Conservation (phyloP, 2,329 filamentous ascomycete genomes). For the Fusarium luffae region DNA sequence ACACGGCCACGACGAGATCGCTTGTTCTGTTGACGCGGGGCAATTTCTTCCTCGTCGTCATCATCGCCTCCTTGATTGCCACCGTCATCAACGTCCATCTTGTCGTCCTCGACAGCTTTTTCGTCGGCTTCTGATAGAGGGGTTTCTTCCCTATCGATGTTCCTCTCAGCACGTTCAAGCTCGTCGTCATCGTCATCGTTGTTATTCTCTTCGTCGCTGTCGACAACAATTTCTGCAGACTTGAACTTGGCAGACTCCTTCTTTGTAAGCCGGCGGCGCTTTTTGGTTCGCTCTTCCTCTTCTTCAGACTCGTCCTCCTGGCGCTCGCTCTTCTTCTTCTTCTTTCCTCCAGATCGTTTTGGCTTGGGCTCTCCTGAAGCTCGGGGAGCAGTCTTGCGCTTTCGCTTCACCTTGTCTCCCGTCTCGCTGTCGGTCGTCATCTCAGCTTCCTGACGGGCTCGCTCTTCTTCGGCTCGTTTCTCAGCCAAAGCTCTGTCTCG, state of each 20-base stretch:
- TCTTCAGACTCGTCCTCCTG: slow-evolving; percentile 59
- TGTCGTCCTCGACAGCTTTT: slow-evolving; percentile 54
- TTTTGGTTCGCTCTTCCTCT: slow-evolving; percentile 64
- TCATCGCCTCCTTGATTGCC: slow-evolving; percentile 55
- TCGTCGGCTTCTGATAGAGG: slow-evolving; percentile 53
- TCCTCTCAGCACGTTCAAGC: slow-evolving; percentile 59
- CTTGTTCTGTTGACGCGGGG: slow-evolving; percentile 57
- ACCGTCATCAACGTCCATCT: slow-evolving; percentile 64
- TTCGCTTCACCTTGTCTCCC: slow-evolving; percentile 82
- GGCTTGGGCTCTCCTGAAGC: slow-evolving; percentile 56
- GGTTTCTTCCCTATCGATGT: slow-evolving; percentile 52
- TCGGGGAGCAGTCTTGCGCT: slow-evolving; percentile 68
- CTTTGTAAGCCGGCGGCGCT: slow-evolving; percentile 69
- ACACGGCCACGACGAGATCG: slow-evolving; percentile 63
- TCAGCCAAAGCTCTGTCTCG: slow-evolving; percentile 79
- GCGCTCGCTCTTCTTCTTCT: slow-evolving; percentile 54
- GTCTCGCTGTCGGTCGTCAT: slow-evolving; percentile 85
- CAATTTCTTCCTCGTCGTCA: slow-evolving; percentile 62
- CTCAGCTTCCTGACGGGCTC: slow-evolving; percentile 70
- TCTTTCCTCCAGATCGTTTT: slow-evolving; percentile 61
- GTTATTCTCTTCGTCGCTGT: slow-evolving; percentile 70
- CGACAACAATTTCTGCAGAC: slow-evolving; percentile 84
- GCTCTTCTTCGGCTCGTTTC: slow-evolving; percentile 60
- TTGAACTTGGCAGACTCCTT: slow-evolving; percentile 76
- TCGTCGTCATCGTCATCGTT: slow-evolving; percentile 55